A percentile compares a stretch with the other conserved stretches of the same genome.
Evolutionary conservation across 2,329 filamentous ascomycete species (phyloP).

Genomic region (Aspergillus pseudoterreus): DNA sequence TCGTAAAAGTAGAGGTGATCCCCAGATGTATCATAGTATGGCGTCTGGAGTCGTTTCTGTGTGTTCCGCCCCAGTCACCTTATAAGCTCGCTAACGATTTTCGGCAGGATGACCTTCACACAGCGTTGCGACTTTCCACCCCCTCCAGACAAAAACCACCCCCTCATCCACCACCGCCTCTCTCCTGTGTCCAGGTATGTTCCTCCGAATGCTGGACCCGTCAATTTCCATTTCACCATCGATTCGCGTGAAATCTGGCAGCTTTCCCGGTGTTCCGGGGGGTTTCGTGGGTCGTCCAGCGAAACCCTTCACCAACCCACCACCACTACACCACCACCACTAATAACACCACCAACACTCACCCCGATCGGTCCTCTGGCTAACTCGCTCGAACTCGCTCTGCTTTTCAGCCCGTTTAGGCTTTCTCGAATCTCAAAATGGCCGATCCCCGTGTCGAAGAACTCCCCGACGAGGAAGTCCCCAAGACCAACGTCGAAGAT

Average conservation of each 20-base stretch:
- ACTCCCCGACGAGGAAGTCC: conserved; percentile 80
- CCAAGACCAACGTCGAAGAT: conserved; percentile 79
- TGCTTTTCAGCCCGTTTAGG: conserved; percentile 15
- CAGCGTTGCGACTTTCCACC: conserved; percentile 36
- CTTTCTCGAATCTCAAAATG: conserved; percentile 58
- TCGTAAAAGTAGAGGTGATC: background rate
- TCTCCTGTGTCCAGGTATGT: conserved; percentile 35
- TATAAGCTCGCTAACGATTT: conserved; percentile 43
- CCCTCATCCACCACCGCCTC: conserved; percentile 31
- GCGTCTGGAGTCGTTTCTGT: conserved; percentile 26
- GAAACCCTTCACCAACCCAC: conserved; percentile 10
- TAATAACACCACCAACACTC: background rate
- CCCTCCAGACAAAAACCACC: conserved; percentile 36
- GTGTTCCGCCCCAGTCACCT: conserved; percentile 29
- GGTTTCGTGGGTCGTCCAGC: conserved; percentile 19
- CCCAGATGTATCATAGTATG: background rate
- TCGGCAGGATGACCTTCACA: conserved; percentile 39
- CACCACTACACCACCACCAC: background rate
- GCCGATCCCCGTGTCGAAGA: conserved; percentile 98
- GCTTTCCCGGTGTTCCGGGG: conserved; percentile 13
- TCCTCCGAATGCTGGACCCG: conserved; percentile 17
- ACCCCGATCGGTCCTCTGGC: conserved; percentile 9
- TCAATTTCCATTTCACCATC: conserved; percentile 16
- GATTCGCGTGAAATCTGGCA: conserved; percentile 21
- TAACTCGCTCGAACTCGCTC: conserved; percentile 13